A percentile compares a stretch with the other conserved stretches of the same genome.
Evolutionary conservation across 75 land plant species (phyloP).

Genomic region (Isoetes taiwanensis): DNA sequence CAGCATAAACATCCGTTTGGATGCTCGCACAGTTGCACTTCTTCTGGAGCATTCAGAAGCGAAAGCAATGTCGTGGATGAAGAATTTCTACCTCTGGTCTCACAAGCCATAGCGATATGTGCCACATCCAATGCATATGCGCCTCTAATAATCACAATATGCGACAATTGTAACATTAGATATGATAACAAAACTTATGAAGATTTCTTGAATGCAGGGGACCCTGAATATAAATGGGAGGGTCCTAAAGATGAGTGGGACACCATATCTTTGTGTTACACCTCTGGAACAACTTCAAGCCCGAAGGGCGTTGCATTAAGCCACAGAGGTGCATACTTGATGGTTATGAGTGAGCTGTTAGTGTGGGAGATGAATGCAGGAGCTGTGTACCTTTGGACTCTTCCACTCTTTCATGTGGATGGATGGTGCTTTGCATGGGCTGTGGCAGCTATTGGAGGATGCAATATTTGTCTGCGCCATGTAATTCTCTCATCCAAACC

Average conservation of each 20-base stretch:
- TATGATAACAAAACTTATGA: conserved; percentile 51
- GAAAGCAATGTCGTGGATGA: conserved; percentile 62
- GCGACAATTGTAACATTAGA: conserved; percentile 19
- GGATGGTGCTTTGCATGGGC: conserved; percentile 95
- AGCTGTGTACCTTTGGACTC: conserved; percentile 78
- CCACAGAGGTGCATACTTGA: conserved; percentile 81
- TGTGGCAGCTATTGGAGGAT: conserved; percentile 73
- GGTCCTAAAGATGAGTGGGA: conserved; percentile 88
- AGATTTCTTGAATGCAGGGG: conserved; percentile 53
- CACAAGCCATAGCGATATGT: conserved; percentile 33
- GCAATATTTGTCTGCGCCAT: conserved; percentile 79
- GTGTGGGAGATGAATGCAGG: conserved; percentile 71
- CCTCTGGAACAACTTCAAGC: conserved; percentile 85
- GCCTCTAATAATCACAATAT: conserved; percentile 41
- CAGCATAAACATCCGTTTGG: conserved; percentile 66
- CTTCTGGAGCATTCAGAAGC: conserved; percentile 57
- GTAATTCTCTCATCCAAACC: conserved; percentile 11
- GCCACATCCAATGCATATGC: conserved; percentile 18
- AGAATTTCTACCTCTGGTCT: conserved; percentile 55
- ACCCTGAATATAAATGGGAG: conserved; percentile 52
- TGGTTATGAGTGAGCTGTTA: conserved; percentile 41
- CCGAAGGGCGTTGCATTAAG: conserved; percentile 82
- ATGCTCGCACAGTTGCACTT: conserved; percentile 57
- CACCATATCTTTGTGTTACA: conserved; percentile 76
- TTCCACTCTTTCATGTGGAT: conserved; percentile 87